Conservation (phyloP, 179 eudicot species). For the Silene noctiflora region DNA sequence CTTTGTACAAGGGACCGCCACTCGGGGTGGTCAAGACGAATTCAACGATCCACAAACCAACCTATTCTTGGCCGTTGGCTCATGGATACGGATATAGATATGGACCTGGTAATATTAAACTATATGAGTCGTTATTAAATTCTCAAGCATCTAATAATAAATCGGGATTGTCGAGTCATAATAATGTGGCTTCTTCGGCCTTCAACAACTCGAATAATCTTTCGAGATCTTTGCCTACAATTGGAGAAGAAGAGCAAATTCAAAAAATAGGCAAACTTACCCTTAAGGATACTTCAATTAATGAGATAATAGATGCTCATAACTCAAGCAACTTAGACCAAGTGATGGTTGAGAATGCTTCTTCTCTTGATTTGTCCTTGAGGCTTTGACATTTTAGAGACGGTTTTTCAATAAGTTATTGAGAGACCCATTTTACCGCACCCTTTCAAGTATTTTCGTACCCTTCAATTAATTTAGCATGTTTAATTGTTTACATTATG, state of each 20-base stretch:
- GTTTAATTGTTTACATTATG: not conserved
- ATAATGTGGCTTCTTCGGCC: not conserved
- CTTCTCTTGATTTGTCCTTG: constrained; percentile 32
- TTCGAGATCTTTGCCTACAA: constrained; percentile 17
- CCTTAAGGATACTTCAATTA: not conserved
- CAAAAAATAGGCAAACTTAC: not conserved
- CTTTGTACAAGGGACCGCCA: constrained; percentile 15
- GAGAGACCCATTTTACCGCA: no score
- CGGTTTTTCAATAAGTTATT: no score
- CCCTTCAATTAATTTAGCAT: no score
- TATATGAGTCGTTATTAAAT: not conserved
- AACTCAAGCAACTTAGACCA: constrained; percentile 15
- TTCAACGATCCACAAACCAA: constrained; percentile 33
- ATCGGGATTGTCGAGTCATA: constrained; percentile 1
- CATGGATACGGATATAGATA: constrained; percentile 17
- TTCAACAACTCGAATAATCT: constrained; percentile 21
- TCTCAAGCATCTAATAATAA: constrained; percentile 12
- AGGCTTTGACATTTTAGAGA: constrained; percentile 19
- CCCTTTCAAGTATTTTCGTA: not conserved
- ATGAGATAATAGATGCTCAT: not conserved
- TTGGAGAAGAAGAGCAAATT: constrained; percentile 12
- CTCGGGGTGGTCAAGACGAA: constrained; percentile 31
- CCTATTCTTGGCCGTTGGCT: constrained; percentile 14
- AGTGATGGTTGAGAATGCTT: constrained; percentile 2
- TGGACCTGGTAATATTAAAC: not conserved